phyloP scores from a whole-genome alignment of 148 eudicot species.

The Oxyria digyna region DNA sequence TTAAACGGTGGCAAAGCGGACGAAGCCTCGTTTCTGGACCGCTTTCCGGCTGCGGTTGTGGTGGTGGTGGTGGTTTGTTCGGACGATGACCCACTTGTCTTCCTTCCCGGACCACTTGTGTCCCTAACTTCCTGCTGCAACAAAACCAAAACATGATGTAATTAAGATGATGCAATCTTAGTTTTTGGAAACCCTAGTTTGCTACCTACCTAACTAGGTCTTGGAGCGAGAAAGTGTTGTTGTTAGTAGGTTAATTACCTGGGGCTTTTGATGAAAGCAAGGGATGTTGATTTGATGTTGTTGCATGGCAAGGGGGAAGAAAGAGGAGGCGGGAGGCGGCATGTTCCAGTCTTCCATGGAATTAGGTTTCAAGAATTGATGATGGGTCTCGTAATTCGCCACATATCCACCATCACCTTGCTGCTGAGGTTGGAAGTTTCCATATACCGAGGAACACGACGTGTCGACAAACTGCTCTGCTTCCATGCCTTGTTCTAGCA shows the following conservation, averaged over 20 bases:
- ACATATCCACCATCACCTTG: background rate
- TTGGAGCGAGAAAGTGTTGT: background rate
- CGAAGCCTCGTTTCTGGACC: constrained; percentile 1
- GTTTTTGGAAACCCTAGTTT: background rate
- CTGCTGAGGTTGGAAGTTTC: background rate
- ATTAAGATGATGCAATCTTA: background rate
- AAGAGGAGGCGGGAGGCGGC: background rate
- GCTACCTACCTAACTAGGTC: background rate
- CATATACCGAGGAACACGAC: background rate
- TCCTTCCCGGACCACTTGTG: background rate
- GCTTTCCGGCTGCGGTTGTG: background rate
- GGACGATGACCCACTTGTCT: background rate
- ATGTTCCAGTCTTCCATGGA: constrained; percentile 1
- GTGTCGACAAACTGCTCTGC: background rate
- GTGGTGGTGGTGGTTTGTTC: background rate
- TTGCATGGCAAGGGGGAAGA: background rate
- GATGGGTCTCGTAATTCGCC: background rate
- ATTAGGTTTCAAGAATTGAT: background rate
- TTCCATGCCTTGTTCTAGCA: constrained; percentile 4
- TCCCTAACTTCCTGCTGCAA: constrained; percentile 7
- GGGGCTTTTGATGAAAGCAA: background rate
- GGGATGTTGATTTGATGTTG: background rate
- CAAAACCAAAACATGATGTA: background rate
- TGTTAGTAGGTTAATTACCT: background rate
- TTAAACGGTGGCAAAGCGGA: constrained; percentile 1